Conservation (phyloP, 768 basidiomycete genomes). For the Rhizopogon vulgaris region DNA sequence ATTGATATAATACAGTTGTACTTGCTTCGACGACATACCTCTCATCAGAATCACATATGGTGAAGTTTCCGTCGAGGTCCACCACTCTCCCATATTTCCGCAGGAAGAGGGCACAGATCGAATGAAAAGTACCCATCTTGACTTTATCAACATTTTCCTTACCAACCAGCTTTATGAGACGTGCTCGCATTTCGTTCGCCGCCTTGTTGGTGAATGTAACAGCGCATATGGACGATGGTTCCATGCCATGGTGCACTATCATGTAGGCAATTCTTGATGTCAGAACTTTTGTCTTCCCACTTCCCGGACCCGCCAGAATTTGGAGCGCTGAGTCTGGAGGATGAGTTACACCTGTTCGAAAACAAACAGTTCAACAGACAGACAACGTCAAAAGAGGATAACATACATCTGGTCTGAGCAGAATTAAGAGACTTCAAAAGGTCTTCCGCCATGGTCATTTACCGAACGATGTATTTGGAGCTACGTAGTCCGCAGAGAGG, state of each 20-base stretch:
- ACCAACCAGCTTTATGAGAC: slow-evolving; percentile 65
- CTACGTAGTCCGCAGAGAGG: too few relatives aligned
- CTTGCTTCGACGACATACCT: slow-evolving; percentile 36
- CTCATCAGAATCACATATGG: slow-evolving; percentile 77
- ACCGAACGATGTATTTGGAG: too few relatives aligned
- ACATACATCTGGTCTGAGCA: slow-evolving; percentile 7
- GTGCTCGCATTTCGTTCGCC: slow-evolving; percentile 77
- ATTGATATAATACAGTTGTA: slow-evolving; percentile 1
- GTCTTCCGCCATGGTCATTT: neutral
- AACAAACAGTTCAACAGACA: neutral
- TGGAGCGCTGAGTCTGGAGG: slow-evolving; percentile 60
- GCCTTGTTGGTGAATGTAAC: slow-evolving; percentile 92
- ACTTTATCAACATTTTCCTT: slow-evolving; percentile 46
- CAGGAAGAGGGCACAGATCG: slow-evolving; percentile 67
- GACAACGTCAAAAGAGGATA: neutral
- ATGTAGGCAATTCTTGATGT: slow-evolving; percentile 66
- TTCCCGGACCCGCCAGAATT: slow-evolving; percentile 77
- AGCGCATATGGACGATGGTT: slow-evolving; percentile 60
- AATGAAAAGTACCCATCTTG: slow-evolving; percentile 74
- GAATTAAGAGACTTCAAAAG: slow-evolving; percentile 6
- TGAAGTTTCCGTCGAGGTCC: slow-evolving; percentile 66
- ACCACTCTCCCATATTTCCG: slow-evolving; percentile 55
- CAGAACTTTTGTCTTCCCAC: slow-evolving; percentile 70
- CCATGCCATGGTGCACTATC: slow-evolving; percentile 44
- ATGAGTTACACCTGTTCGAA: slow-evolving; percentile 55